These are phyloP conservation scores for Beta corolliflora DNA, from an alignment of 179 eudicot genomes.

Conservation along the genomic window DNA sequence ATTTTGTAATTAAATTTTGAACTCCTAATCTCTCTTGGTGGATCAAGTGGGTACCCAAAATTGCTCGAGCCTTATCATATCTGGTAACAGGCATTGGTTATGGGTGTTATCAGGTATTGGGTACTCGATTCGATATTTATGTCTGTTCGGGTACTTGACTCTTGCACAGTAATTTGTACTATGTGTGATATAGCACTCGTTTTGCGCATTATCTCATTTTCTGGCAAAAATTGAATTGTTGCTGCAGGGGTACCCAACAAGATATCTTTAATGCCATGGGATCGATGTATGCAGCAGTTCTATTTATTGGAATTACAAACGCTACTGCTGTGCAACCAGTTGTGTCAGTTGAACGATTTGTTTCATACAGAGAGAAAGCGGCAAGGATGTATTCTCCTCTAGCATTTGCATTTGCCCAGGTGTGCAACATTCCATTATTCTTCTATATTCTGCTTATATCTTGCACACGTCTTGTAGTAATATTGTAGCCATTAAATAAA, in stretches of 20 bases:
- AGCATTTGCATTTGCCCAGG: constrained; percentile 94
- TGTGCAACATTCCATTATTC: constrained; percentile 11
- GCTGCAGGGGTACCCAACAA: constrained; percentile 75
- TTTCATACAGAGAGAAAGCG: constrained; percentile 87
- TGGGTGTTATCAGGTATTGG: too few relatives aligned
- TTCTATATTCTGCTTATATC: background rate
- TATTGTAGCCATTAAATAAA: background rate
- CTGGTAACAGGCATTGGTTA: too few relatives aligned
- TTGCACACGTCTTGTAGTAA: background rate
- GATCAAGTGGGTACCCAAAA: too few relatives aligned
- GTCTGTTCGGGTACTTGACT: too few relatives aligned
- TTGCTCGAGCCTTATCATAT: too few relatives aligned
- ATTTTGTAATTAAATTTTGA: too few relatives aligned
- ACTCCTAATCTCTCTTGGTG: too few relatives aligned
- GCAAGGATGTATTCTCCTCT: constrained; percentile 96
- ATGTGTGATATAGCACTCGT: background rate
- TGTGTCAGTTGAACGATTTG: constrained; percentile 72
- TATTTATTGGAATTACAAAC: constrained; percentile 90
- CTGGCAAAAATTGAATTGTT: background rate
- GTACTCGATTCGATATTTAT: too few relatives aligned
- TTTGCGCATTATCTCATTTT: background rate
- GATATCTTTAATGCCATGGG: constrained; percentile 95
- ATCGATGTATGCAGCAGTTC: constrained; percentile 88
- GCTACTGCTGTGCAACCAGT: constrained; percentile 91
- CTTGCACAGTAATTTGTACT: too few relatives aligned